Conservation (phyloP, 2,329 filamentous ascomycete genomes). For the Phialophora tarda region DNA sequence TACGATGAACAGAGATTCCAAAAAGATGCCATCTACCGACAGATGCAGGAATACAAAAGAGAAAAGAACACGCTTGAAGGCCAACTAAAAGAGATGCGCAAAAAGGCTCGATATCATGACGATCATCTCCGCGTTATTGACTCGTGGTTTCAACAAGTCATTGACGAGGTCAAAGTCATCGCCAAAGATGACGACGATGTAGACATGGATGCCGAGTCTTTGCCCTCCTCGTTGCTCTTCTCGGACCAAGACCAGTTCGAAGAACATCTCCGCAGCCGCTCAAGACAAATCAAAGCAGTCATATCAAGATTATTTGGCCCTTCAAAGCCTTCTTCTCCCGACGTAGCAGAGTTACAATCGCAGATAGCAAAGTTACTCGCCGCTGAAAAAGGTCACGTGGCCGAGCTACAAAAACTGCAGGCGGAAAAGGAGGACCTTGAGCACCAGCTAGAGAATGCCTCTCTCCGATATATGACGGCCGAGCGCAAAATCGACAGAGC, state of each 20-base stretch:
- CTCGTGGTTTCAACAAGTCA: constrained; percentile 91
- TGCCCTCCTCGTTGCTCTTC: constrained; percentile 62
- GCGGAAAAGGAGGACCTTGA: constrained; percentile 83
- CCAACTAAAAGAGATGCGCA: constrained; percentile 79
- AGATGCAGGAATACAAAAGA: constrained; percentile 97
- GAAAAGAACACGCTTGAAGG: constrained; percentile 82
- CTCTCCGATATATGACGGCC: constrained; percentile 88
- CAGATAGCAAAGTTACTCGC: constrained; percentile 78
- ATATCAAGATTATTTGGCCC: constrained; percentile 71
- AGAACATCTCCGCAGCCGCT: constrained; percentile 76
- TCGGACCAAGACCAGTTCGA: constrained; percentile 69
- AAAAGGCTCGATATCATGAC: constrained; percentile 80
- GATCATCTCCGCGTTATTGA: constrained; percentile 91
- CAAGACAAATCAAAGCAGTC: constrained; percentile 74
- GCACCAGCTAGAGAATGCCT: constrained; percentile 85
- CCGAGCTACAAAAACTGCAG: constrained; percentile 75
- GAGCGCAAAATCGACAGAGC: constrained; percentile 92
- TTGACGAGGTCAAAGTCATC: constrained; percentile 54
- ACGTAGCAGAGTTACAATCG: constrained; percentile 73
- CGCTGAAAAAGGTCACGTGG: constrained; percentile 78
- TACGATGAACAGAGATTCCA: constrained; percentile 70
- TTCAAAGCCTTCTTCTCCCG: constrained; percentile 60
- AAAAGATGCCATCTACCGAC: constrained; percentile 95
- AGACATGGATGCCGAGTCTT: constrained; percentile 44
- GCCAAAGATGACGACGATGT: constrained; percentile 36